These are phyloP conservation scores for Penicillium psychrofluorescens DNA, from an alignment of 495 filamentous ascomycete genomes.

Conservation along the genomic window DNA sequence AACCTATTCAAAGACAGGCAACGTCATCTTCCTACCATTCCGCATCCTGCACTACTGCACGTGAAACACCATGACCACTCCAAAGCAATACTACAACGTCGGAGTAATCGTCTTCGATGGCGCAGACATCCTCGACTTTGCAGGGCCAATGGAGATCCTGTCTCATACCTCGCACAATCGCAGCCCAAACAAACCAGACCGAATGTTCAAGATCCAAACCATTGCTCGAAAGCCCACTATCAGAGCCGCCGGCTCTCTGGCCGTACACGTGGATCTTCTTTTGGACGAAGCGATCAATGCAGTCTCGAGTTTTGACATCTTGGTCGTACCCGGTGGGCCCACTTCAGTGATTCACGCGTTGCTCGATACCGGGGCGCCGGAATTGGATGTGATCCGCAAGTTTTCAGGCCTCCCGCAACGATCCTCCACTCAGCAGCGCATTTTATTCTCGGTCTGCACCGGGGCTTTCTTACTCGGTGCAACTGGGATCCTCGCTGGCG, in stretches of 20 bases:
- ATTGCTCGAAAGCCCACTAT: slow-evolving; percentile 30
- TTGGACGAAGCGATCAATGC: slow-evolving; percentile 55
- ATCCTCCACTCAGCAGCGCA: slow-evolving; percentile 25
- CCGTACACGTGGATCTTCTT: slow-evolving; percentile 13
- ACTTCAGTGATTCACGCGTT: slow-evolving; percentile 16
- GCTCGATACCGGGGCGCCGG: slow-evolving; percentile 11
- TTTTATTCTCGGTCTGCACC: slow-evolving; percentile 69
- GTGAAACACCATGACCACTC: slow-evolving; percentile 2
- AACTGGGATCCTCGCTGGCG: slow-evolving; percentile 61
- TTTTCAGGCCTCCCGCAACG: slow-evolving; percentile 17
- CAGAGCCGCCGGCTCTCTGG: slow-evolving; percentile 13
- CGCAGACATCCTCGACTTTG: slow-evolving; percentile 55
- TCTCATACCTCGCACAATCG: slow-evolving; percentile 25
- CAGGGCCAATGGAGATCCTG: slow-evolving; percentile 56
- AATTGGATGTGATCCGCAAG: slow-evolving; percentile 20
- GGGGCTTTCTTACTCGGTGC: slow-evolving; percentile 66
- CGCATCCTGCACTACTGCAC: too few species aligned
- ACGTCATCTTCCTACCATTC: too few species aligned
- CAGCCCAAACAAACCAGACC: slow-evolving; percentile 19
- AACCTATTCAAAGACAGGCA: too few species aligned
- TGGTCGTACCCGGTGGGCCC: slow-evolving; percentile 53
- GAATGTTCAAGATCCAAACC: slow-evolving; percentile 21
- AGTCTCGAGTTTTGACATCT: slow-evolving; percentile 62
- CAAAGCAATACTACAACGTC: slow-evolving; percentile 18
- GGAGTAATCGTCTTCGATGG: slow-evolving; percentile 37